Evolutionary conservation across 2,329 filamentous ascomycete species (phyloP).

Genomic region (Phyllosticta paracitricarpa): DNA sequence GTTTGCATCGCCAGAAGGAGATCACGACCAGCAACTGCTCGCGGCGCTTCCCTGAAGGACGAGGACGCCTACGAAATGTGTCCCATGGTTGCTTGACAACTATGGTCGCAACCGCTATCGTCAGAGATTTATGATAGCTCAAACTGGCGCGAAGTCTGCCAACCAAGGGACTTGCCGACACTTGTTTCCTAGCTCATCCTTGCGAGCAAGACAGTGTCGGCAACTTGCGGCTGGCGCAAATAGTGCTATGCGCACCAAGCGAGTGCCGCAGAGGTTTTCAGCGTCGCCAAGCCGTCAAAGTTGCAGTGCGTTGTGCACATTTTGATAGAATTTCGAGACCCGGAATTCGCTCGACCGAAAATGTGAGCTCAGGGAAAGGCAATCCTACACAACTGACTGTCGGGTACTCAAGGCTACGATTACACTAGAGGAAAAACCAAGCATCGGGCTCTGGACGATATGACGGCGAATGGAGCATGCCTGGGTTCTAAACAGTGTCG

Average conservation of each 20-base stretch:
- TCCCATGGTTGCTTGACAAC: background rate
- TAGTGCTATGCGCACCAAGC: background rate
- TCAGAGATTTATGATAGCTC: background rate
- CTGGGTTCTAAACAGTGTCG: too few species aligned
- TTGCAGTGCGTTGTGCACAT: too few species aligned
- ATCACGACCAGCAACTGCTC: background rate
- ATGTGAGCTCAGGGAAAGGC: too few species aligned
- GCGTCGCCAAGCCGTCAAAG: too few species aligned
- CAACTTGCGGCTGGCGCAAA: background rate
- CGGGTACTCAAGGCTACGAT: too few species aligned
- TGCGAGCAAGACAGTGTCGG: background rate
- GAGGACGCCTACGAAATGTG: background rate
- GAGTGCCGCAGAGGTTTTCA: background rate
- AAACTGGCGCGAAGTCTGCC: background rate
- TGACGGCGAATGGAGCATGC: too few species aligned
- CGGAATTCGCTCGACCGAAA: too few species aligned
- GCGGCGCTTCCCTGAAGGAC: background rate
- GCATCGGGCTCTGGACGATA: too few species aligned
- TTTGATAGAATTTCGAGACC: too few species aligned
- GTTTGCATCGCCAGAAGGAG: too few species aligned
- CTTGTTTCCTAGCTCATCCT: background rate
- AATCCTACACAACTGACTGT: too few species aligned
- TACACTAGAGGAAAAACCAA: too few species aligned
- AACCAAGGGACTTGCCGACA: background rate
- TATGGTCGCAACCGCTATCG: background rate